Evolutionary conservation across 2,329 filamentous ascomycete genomes (phyloP).

Genomic region (Laburnicola sp.): DNA sequence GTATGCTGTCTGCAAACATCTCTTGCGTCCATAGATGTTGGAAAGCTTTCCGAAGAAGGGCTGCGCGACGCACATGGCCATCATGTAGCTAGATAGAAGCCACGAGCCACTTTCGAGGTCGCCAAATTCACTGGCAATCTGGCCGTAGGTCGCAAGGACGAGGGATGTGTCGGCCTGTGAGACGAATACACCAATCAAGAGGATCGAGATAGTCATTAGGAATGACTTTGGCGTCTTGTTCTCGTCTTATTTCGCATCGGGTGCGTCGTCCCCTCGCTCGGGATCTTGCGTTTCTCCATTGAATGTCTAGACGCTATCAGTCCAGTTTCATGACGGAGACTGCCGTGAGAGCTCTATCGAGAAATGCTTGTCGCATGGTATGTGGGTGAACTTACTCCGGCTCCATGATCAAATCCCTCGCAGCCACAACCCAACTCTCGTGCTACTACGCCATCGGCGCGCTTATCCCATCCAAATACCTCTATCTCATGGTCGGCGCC

Average conservation of each 20-base stretch:
- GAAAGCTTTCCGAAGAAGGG: constrained; percentile 49
- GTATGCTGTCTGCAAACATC: constrained; percentile 46
- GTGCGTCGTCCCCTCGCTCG: neutral
- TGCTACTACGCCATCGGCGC: constrained; percentile 16
- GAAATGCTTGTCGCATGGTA: neutral
- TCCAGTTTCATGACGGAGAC: neutral
- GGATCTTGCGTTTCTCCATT: neutral
- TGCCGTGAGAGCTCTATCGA: constrained; percentile 6
- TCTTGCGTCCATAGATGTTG: constrained; percentile 50
- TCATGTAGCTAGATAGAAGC: constrained; percentile 48
- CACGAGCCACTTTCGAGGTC: constrained; percentile 46
- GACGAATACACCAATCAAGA: constrained; percentile 55
- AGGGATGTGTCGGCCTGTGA: constrained; percentile 66
- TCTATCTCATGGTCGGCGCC: constrained; percentile 12
- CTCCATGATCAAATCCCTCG: constrained; percentile 2
- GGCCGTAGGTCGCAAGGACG: constrained; percentile 66
- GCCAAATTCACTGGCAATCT: constrained; percentile 51
- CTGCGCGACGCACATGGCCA: constrained; percentile 47
- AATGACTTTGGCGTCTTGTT: neutral
- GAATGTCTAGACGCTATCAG: neutral
- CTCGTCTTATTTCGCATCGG: neutral
- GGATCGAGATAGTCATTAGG: neutral
- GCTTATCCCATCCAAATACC: constrained; percentile 21
- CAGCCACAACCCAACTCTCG: constrained; percentile 11
- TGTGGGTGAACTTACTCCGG: constrained; percentile 4